These are phyloP conservation scores for Picochlorum costavermella DNA, from an alignment of 139 green algal genomes.

Conservation along the genomic window DNA sequence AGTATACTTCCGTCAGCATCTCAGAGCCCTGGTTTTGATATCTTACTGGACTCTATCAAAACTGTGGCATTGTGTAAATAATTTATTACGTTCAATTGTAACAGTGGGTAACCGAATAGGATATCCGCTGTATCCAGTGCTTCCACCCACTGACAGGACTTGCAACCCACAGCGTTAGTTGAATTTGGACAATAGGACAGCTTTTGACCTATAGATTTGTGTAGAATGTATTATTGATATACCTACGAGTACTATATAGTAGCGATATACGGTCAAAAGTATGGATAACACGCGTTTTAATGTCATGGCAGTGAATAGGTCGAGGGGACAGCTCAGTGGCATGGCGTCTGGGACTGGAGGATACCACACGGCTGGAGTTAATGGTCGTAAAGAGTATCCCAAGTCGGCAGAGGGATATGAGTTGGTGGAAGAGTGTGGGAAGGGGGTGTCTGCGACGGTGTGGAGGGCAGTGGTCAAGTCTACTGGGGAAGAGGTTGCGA, in stretches of 20 bases:
- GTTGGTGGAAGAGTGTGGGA: slow-evolving; percentile 85
- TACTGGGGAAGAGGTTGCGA: slow-evolving; percentile 68
- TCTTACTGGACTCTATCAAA: too few relatives aligned
- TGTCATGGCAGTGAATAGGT: not conserved
- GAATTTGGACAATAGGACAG: too few relatives aligned
- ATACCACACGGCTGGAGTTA: not conserved
- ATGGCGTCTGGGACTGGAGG: not conserved
- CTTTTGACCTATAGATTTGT: too few relatives aligned
- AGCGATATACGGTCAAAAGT: not conserved
- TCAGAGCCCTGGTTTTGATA: too few relatives aligned
- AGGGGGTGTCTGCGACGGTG: slow-evolving; percentile 87
- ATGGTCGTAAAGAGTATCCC: slow-evolving; percentile 68
- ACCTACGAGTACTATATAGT: not conserved
- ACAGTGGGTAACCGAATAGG: too few relatives aligned
- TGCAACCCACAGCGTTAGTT: too few relatives aligned
- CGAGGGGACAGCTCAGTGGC: not conserved
- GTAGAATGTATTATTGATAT: too few relatives aligned
- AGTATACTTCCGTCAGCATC: too few relatives aligned
- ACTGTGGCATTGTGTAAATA: too few relatives aligned
- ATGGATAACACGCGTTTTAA: slow-evolving; percentile 3
- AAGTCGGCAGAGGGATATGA: slow-evolving; percentile 67
- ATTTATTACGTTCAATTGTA: too few relatives aligned
- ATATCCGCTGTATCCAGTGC: too few relatives aligned
- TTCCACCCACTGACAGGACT: too few relatives aligned
- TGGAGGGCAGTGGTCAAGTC: slow-evolving; percentile 63